phyloP scores from a whole-genome alignment of 352 stramenopile genomes.

The Peronosclerospora sorghi region DNA sequence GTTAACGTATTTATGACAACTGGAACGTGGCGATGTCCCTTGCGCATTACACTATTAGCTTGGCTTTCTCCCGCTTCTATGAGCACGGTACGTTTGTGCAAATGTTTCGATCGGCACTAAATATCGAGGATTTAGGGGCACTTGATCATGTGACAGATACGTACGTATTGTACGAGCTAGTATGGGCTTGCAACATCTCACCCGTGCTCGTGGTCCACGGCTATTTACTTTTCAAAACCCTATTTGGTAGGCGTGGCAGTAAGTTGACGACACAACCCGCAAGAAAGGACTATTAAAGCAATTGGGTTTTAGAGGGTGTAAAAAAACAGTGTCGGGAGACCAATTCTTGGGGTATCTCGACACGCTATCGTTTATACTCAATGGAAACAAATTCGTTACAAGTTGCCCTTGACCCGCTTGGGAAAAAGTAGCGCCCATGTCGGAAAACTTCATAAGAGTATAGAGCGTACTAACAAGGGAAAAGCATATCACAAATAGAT shows the following conservation, averaged over 20 bases:
- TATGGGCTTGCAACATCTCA: conserved; percentile 78
- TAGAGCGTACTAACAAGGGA: too few species aligned
- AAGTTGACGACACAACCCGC: neutral
- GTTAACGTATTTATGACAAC: neutral
- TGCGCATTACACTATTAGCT: conserved; percentile 32
- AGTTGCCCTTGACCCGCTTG: too few species aligned
- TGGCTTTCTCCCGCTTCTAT: conserved; percentile 42
- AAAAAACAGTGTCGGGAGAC: conserved; percentile 90
- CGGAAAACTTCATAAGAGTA: too few species aligned
- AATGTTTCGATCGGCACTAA: too few species aligned
- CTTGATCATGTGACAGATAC: conserved; percentile 18
- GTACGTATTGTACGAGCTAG: conserved; percentile 65
- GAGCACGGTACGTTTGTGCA: conserved; percentile 40
- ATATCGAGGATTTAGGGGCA: neutral
- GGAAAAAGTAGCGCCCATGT: too few species aligned
- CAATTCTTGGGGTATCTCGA: conserved; percentile 90
- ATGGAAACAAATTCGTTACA: conserved; percentile 78
- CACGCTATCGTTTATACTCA: conserved; percentile 54
- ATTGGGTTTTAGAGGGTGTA: conserved; percentile 47
- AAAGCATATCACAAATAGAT: too few species aligned
- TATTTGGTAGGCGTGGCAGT: conserved; percentile 73
- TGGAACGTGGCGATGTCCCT: conserved; percentile 47
- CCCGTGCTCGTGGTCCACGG: conserved; percentile 55
- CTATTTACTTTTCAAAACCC: conserved; percentile 61
- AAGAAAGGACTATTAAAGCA: neutral